These are phyloP conservation scores for Pleurotus platypus DNA, from an alignment of 768 basidiomycete genomes.

Conservation along the genomic window DNA sequence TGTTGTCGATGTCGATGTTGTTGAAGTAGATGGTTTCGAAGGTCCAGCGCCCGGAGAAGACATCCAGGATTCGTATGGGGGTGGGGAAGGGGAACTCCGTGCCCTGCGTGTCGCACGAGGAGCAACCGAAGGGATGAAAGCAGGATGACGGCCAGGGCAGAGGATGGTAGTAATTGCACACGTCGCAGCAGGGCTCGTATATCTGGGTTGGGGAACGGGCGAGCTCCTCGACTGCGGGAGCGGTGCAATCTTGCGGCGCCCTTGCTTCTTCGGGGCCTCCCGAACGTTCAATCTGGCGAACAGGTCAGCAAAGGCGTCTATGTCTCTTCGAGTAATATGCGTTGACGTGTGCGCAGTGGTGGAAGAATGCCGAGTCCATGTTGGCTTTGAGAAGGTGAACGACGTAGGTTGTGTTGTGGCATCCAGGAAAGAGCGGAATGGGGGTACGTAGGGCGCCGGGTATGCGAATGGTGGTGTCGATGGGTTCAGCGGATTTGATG, in stretches of 20 bases:
- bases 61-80: background rate
- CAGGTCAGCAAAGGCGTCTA: slow-evolving; percentile 20
- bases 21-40: background rate
- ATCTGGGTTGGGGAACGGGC: background rate
- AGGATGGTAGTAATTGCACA: slow-evolving; percentile 15
- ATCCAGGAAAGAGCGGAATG: slow-evolving; percentile 12
- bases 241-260: slow-evolving; percentile 1
- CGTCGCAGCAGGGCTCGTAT: slow-evolving; percentile 20
- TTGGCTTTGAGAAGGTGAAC: too few species aligned
- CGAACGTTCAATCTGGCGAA: slow-evolving; percentile 24
- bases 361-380: too few species aligned
- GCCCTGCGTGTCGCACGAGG: background rate
- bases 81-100: background rate
- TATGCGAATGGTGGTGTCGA: slow-evolving; percentile 21
- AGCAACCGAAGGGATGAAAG: slow-evolving; percentile 14
- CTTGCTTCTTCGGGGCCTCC: background rate
- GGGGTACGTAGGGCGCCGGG: slow-evolving; percentile 12
- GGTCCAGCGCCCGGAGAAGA: background rate
- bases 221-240: background rate
- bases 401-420: background rate
- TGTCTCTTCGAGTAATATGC: background rate
- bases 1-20: background rate
- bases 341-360: too few species aligned
- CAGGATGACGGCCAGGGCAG: slow-evolving; percentile 22
- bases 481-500: background rate